Conservation (phyloP, 805 yeast species). For the Monosporozyma aerobia region DNA sequence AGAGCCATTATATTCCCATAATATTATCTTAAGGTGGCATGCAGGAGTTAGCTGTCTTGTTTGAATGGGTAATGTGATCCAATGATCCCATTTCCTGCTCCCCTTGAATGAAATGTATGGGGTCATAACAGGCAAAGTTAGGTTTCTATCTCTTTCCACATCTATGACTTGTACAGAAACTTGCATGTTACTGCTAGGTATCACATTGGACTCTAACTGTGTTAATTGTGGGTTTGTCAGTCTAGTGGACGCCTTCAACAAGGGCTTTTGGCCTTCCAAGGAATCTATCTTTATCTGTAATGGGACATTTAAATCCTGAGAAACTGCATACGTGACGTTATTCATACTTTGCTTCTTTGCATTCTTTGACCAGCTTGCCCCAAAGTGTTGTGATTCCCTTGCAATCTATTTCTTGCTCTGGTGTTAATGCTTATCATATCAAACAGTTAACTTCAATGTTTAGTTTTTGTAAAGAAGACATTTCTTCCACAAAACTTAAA, state of each 20-base stretch:
- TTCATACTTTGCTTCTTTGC: not conserved
- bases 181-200: slow-evolving; percentile 30
- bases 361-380: not conserved
- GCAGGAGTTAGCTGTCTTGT: slow-evolving; percentile 62
- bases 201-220: slow-evolving; percentile 34
- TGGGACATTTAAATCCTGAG: slow-evolving; percentile 44
- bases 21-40: slow-evolving; percentile 47
- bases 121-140: slow-evolving; percentile 42
- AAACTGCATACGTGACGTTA: slow-evolving; percentile 45
- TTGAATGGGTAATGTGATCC: slow-evolving; percentile 63
- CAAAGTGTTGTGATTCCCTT: not conserved
- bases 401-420: no score
- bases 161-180: slow-evolving; percentile 39
- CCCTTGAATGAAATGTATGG: slow-evolving; percentile 39
- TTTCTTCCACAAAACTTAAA: not conserved
- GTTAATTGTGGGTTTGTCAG: slow-evolving; percentile 40
- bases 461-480: not conserved
- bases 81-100: slow-evolving; percentile 55
- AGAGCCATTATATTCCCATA: slow-evolving; percentile 62
- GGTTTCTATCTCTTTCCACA: slow-evolving; percentile 35
- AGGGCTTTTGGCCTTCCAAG: slow-evolving; percentile 37
- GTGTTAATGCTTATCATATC: not conserved
- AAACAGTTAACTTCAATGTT: not conserved
- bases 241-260: slow-evolving; percentile 37
- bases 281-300: slow-evolving; percentile 40